phyloP scores from a whole-genome alignment of 2,329 filamentous ascomycete species.

The Pestalotiopsis sp. region DNA sequence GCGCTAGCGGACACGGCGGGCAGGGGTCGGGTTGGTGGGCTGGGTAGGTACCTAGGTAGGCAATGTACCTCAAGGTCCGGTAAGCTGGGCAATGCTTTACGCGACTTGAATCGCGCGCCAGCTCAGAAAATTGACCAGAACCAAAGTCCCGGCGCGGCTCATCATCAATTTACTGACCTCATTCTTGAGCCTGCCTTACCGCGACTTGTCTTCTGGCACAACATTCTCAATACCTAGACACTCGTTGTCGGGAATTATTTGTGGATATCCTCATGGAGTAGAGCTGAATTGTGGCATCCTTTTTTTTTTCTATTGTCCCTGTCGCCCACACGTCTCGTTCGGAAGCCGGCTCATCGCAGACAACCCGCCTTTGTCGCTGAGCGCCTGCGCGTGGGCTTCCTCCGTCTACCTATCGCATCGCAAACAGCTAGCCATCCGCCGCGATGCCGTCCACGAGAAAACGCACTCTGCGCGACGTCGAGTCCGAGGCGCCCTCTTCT shows the following conservation, averaged over 20 bases:
- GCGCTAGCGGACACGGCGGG: neutral
- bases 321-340: neutral
- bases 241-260: neutral
- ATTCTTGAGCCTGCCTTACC: neutral
- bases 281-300: neutral
- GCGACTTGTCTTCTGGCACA: neutral
- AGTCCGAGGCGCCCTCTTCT: constrained; percentile 30
- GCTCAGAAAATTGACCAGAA: constrained; percentile 1
- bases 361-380: neutral
- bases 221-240: neutral
- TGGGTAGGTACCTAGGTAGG: neutral
- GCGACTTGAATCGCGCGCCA: constrained; percentile 8
- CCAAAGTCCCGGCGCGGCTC: constrained; percentile 2
- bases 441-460: constrained; percentile 51
- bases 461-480: constrained; percentile 48
- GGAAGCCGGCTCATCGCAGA: neutral
- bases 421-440: neutral
- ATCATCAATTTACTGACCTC: constrained; percentile 3
- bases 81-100: neutral
- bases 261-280: neutral
- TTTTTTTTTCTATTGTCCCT: neutral
- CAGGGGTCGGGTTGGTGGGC: neutral
- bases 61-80: neutral
- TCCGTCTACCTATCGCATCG: constrained; percentile 12
- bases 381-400: neutral